These are phyloP conservation scores for Floccularia luteovirens DNA, from an alignment of 768 basidiomycete genomes.

Conservation along the genomic window DNA sequence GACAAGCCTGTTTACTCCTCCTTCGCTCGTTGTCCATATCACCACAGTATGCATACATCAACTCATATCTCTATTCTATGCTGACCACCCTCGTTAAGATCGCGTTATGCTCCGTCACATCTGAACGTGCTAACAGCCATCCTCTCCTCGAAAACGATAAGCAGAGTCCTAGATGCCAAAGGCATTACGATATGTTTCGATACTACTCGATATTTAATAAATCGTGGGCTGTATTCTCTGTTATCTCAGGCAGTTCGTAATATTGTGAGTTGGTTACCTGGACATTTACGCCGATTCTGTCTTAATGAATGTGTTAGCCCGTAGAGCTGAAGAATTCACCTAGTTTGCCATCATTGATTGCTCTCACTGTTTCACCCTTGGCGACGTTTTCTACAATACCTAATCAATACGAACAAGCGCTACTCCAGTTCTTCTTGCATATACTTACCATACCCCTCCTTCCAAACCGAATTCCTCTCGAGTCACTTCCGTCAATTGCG, in stretches of 20 bases:
- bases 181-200: conserved; percentile 20
- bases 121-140: conserved; percentile 44
- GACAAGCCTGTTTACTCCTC: conserved; percentile 38
- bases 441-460: conserved; percentile 73
- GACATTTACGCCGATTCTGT: neutral
- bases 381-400: conserved; percentile 16
- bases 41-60: conserved; percentile 35
- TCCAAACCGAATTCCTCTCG: conserved; percentile 64
- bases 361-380: conserved; percentile 35
- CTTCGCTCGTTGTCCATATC: conserved; percentile 40
- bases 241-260: conserved; percentile 30
- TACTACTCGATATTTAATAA: conserved; percentile 38
- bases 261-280: conserved; percentile 35
- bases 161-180: conserved; percentile 17
- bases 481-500: conserved; percentile 57
- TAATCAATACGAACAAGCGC: conserved; percentile 19
- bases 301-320: conserved; percentile 36
- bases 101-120: conserved; percentile 34
- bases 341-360: conserved; percentile 36
- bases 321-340: conserved; percentile 49
- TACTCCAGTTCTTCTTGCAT: conserved; percentile 35
- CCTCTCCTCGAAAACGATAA: conserved; percentile 21
- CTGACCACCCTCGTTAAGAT: conserved; percentile 24
- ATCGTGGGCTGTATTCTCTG: conserved; percentile 36
- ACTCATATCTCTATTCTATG: conserved; percentile 1